phyloP scores from a whole-genome alignment of 176 grass and related monocot species.

The Raddia distichophylla region DNA sequence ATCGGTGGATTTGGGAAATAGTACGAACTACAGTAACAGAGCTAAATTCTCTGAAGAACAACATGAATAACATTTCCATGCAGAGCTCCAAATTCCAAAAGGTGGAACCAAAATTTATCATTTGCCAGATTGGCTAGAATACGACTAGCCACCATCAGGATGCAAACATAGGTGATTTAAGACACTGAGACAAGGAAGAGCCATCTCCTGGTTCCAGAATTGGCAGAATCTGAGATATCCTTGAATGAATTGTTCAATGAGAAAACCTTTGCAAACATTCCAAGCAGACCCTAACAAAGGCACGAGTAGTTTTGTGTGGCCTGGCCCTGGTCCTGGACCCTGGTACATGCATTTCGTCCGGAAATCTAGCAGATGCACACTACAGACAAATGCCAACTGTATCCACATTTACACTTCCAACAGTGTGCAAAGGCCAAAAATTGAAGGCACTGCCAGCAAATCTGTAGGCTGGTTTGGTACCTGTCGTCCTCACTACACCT shows the following conservation, averaged over 20 bases:
- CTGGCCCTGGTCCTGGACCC: not conserved
- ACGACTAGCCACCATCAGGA: not conserved
- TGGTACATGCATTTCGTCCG: not conserved
- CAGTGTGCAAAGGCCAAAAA: not conserved
- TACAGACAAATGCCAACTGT: slow-evolving; percentile 9
- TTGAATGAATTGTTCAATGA: not conserved
- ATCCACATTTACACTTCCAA: not conserved
- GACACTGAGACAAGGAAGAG: not conserved
- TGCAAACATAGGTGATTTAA: not conserved
- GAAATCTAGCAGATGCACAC: not conserved
- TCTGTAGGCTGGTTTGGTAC: not conserved
- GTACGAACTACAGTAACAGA: not conserved
- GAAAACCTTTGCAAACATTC: not conserved
- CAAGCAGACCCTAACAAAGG: not conserved
- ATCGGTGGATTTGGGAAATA: not conserved
- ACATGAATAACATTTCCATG: not conserved
- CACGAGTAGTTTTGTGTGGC: not conserved
- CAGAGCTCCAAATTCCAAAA: not conserved
- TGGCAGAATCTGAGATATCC: not conserved
- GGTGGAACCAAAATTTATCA: not conserved
- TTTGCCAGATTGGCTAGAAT: not conserved
- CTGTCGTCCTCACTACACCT: not conserved
- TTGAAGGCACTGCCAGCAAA: not conserved
- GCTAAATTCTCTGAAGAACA: not conserved
- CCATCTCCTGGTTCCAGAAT: not conserved